Evolutionary conservation across 257 asterid genomes (phyloP).

Genomic region (Lavandula angustifolia): DNA sequence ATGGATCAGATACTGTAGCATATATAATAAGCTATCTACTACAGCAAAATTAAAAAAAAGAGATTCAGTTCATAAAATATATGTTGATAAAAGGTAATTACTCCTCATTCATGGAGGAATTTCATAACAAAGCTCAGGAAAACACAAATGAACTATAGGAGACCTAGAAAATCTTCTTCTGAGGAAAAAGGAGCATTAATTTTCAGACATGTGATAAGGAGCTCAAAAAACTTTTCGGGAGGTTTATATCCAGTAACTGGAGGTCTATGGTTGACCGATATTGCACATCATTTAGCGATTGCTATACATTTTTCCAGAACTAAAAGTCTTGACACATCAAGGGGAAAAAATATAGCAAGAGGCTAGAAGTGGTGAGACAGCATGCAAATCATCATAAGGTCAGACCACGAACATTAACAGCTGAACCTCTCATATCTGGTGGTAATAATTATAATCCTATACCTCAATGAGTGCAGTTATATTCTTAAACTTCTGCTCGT

Average conservation of each 20-base stretch:
- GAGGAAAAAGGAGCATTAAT: background rate
- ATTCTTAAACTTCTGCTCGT: slow-evolving; percentile 66
- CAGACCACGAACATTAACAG: slow-evolving; percentile 1
- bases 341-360: slow-evolving; percentile 17
- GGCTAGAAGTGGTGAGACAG: slow-evolving; percentile 8
- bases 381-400: slow-evolving; percentile 1
- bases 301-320: background rate
- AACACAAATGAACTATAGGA: slow-evolving; percentile 1
- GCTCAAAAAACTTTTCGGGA: background rate
- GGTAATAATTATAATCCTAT: slow-evolving; percentile 28
- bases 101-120: slow-evolving; percentile 10
- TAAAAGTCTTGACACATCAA: background rate
- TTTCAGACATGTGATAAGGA: slow-evolving; percentile 1
- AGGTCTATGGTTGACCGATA: background rate
- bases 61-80: slow-evolving; percentile 8
- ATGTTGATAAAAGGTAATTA: slow-evolving; percentile 15
- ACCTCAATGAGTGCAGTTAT: slow-evolving; percentile 86
- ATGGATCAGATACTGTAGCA: slow-evolving; percentile 20
- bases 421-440: slow-evolving; percentile 17
- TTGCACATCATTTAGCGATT: too few species aligned
- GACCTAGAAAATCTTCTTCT: background rate
- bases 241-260: too few species aligned
- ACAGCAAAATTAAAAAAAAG: background rate
- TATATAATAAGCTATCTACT: background rate
- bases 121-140: slow-evolving; percentile 13